These are phyloP conservation scores for Volvariella volvacea DNA, from an alignment of 1,284 basidiomycete genomes.

Conservation along the genomic window DNA sequence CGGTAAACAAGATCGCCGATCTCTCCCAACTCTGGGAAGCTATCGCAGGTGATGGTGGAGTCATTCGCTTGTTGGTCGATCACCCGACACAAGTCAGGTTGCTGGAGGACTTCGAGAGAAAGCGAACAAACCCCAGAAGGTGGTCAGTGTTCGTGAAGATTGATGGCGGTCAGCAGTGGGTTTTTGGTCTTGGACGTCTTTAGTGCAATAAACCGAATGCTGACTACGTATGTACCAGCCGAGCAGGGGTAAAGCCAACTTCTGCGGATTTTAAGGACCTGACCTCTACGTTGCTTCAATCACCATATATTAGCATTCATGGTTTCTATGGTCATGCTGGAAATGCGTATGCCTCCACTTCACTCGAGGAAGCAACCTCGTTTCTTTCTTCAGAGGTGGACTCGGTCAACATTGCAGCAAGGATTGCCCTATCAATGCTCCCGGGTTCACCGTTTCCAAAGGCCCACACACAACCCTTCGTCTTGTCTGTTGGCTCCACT, in stretches of 20 bases:
- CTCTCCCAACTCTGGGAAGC: slow-evolving; percentile 54
- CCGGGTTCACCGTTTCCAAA: slow-evolving; percentile 22
- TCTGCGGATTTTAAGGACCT: slow-evolving; percentile 52
- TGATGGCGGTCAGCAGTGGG: slow-evolving; percentile 72
- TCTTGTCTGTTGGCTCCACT: slow-evolving; percentile 81
- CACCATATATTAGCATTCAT: slow-evolving; percentile 55
- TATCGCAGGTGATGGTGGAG: slow-evolving; percentile 43
- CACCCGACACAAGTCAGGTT: slow-evolving; percentile 65
- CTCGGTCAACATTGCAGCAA: slow-evolving; percentile 63
- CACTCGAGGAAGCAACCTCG: slow-evolving; percentile 51
- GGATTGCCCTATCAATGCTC: slow-evolving; percentile 46
- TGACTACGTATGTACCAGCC: slow-evolving; percentile 34
- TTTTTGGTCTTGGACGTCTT: slow-evolving; percentile 6
- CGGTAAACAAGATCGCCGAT: slow-evolving; percentile 67
- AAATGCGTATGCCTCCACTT: slow-evolving; percentile 69
- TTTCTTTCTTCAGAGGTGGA: slow-evolving; percentile 71
- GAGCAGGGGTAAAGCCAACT: slow-evolving; percentile 67
- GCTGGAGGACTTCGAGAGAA: slow-evolving; percentile 51
- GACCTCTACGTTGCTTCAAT: slow-evolving; percentile 43
- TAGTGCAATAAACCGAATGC: slow-evolving; percentile 1
- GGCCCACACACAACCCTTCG: slow-evolving; percentile 41
- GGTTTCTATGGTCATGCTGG: slow-evolving; percentile 84
- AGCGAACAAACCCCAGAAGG: slow-evolving; percentile 28
- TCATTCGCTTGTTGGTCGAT: slow-evolving; percentile 69
- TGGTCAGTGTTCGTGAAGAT: slow-evolving; percentile 84